Base-by-base conservation (phyloP, 2,329 filamentous ascomycete genomes). In the Neurospora crassa region DNA sequence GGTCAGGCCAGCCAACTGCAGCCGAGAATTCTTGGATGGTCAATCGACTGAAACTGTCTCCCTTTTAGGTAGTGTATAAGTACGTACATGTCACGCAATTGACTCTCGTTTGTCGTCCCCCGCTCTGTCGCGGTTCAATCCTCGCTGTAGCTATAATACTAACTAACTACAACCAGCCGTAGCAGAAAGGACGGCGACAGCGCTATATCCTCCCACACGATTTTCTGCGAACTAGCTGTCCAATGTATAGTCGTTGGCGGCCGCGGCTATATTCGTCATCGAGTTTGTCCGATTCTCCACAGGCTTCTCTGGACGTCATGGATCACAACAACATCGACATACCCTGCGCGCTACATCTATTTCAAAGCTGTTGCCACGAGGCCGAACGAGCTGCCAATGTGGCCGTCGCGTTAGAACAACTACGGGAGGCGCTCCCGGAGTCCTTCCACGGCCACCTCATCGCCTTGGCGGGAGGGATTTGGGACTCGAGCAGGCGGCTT, bases 341-440 rank as follows among this genome's bases (percentile, higher is more conserved):
- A 14, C 73, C 74, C 11, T 43, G 74, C 29, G 76, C 76, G 70
- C 74, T 76, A 67, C 78, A 82, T 24, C 79, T 88, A 29, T 81
- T 88, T 43, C 79, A 82, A 71, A 85, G 86, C 42, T 89, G 87
- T 76, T 87, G 82, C 75, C 76, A 80, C 70, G 87, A 89, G 78
- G 86, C 87, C 34, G 82, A 86, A 70, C 81, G 84, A 73, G 85
- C 84, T 69, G 84, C 87, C 69, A 74, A 82, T 14, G 83, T 87
- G 59, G 81, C 82, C 45, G 74, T 80, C 20, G 80, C 81, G 45
- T 82, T 90, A 14, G 81, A 87, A 42, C 83, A 82, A 7, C 81
- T 90, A 41, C 83, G 85, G 63, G 77, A 78, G 71, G 79, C 80
- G 11, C 77, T 90, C 3, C 74, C 81, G 2, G 82, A 84, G 59